phyloP scores from a whole-genome alignment of 2,329 filamentous ascomycete genomes.

The Pezicula neosporulosa region DNA sequence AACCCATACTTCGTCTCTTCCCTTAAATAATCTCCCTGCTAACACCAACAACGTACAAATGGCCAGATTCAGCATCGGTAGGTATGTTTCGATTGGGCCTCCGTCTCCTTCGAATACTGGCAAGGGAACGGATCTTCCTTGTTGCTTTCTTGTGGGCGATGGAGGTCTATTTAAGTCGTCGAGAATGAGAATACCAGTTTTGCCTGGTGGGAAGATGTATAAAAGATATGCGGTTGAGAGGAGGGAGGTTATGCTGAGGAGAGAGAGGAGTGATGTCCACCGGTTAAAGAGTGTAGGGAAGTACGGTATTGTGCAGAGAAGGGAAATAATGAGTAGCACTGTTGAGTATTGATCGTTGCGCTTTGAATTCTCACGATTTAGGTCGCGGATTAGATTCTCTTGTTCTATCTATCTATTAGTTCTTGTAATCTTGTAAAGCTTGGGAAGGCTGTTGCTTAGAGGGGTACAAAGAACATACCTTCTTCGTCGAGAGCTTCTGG shows the following conservation, averaged over 20 bases:
- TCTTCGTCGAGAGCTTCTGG: slow-evolving; percentile 72
- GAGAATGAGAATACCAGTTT: slow-evolving; percentile 48
- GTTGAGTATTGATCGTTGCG: slow-evolving; percentile 56
- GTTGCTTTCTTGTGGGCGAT: not conserved
- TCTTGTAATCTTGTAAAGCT: slow-evolving; percentile 16
- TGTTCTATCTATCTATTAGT: slow-evolving; percentile 46
- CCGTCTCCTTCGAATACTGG: slow-evolving; percentile 1
- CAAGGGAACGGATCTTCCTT: not conserved
- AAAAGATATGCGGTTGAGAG: slow-evolving; percentile 60
- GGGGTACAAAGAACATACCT: slow-evolving; percentile 42
- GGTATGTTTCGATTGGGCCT: slow-evolving; percentile 51
- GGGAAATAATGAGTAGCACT: slow-evolving; percentile 57
- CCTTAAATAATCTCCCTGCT: slow-evolving; percentile 35
- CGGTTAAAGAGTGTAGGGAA: slow-evolving; percentile 41
- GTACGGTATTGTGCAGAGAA: slow-evolving; percentile 53
- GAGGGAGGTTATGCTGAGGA: slow-evolving; percentile 62
- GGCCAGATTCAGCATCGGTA: slow-evolving; percentile 58
- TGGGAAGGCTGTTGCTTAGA: slow-evolving; percentile 1
- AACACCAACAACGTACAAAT: slow-evolving; percentile 51
- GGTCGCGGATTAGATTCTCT: slow-evolving; percentile 55
- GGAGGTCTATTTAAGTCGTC: slow-evolving; percentile 38
- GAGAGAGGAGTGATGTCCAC: slow-evolving; percentile 31
- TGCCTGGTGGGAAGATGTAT: slow-evolving; percentile 48
- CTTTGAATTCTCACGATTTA: slow-evolving; percentile 51
- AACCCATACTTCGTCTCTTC: slow-evolving; percentile 28